A percentile compares a stretch with the other conserved stretches of the same genome.
phyloP scores from a whole-genome alignment of 768 basidiomycete species.

The Lentinula lateritia region DNA sequence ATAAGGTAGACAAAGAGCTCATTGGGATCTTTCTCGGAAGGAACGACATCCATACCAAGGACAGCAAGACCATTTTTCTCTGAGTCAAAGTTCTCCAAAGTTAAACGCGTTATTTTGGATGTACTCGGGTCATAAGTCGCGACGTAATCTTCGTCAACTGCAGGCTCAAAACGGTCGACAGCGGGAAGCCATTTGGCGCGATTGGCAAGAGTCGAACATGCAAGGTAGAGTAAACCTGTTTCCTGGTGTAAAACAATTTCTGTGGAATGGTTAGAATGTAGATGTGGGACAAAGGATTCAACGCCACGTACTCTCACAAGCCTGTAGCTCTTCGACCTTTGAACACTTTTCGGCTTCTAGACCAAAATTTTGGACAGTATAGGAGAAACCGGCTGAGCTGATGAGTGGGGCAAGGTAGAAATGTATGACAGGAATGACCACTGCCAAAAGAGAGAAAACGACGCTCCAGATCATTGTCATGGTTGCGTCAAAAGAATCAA shows the following conservation, averaged over 20 bases:
- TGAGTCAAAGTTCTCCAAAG: slow-evolving; percentile 30
- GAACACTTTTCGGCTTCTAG: background rate
- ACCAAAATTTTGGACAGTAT: background rate
- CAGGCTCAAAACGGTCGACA: slow-evolving; percentile 22
- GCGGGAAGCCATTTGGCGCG: slow-evolving; percentile 53
- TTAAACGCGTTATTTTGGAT: slow-evolving; percentile 38
- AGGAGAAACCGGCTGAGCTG: background rate
- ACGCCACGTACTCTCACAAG: slow-evolving; percentile 56
- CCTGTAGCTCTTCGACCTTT: slow-evolving; percentile 34
- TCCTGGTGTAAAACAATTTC: slow-evolving; percentile 55
- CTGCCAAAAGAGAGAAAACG: background rate
- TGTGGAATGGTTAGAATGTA: slow-evolving; percentile 27
- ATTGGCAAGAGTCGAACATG: slow-evolving; percentile 48
- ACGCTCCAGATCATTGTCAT: background rate
- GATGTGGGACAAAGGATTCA: background rate
- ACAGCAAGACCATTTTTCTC: slow-evolving; percentile 39
- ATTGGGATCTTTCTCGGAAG: slow-evolving; percentile 39
- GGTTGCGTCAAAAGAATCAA: background rate
- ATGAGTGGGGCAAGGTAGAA: background rate
- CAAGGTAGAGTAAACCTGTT: slow-evolving; percentile 53
- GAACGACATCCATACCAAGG: slow-evolving; percentile 68
- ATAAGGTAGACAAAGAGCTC: slow-evolving; percentile 61
- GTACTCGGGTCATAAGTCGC: slow-evolving; percentile 53
- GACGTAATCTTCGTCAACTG: slow-evolving; percentile 46
- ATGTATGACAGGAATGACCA: background rate